These are phyloP conservation scores for Zygoascus tannicola DNA, from an alignment of 805 yeast species.

Conservation along the genomic window DNA sequence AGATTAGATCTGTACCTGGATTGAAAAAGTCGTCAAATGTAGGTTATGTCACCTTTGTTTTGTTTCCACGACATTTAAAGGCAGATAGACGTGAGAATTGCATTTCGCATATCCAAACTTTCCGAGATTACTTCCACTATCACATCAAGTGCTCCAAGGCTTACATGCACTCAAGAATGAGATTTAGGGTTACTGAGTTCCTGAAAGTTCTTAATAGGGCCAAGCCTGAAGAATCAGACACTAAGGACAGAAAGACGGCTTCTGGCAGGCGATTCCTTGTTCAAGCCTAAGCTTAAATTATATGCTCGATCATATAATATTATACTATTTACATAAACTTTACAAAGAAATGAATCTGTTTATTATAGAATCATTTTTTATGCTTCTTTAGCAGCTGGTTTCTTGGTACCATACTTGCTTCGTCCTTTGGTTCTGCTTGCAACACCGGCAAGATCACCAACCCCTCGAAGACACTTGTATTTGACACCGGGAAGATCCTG, in stretches of 20 bases:
- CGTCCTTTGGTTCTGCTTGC: conserved; percentile 86
- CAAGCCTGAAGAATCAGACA: conserved; percentile 77
- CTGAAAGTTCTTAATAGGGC: conserved; percentile 94
- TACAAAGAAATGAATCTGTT: too few species aligned
- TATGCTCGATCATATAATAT: too few species aligned
- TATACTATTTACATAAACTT: conserved; percentile 3
- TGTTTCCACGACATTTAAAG: conserved; percentile 46
- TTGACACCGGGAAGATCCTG: conserved; percentile 98
- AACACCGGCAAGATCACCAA: conserved; percentile 87
- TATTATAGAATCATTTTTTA: neutral
- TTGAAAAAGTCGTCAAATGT: conserved; percentile 33
- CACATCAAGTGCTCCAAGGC: conserved; percentile 98
- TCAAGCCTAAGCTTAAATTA: neutral
- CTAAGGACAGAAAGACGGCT: conserved; percentile 63
- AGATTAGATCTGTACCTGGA: conserved; percentile 43
- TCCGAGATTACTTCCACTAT: conserved; percentile 95
- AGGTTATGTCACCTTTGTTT: conserved; percentile 51
- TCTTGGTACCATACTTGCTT: conserved; percentile 87
- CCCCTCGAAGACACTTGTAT: conserved; percentile 89
- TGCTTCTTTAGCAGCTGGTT: conserved; percentile 25
- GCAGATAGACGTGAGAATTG: conserved; percentile 74
- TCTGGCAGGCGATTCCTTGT: conserved; percentile 55
- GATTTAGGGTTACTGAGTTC: conserved; percentile 88
- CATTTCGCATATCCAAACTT: conserved; percentile 82
- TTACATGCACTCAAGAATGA: conserved; percentile 96